Base-by-base conservation (phyloP, 164 flowering plant genomes). In the Magnolia changhungtana region DNA sequence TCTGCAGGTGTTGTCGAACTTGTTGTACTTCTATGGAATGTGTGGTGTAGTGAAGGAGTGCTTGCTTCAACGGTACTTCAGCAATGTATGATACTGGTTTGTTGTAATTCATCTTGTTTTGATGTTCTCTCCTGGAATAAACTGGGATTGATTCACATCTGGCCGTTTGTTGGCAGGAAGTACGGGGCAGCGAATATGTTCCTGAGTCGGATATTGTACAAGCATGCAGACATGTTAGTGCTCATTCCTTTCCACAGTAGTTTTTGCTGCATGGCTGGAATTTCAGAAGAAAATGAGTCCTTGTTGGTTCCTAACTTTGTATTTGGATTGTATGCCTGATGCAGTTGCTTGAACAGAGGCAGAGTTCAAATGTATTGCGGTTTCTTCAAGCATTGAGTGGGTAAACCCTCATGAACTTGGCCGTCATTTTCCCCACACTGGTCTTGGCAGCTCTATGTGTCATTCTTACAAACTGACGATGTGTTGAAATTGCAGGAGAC, bases 1-100 rank as follows among this genome's bases (percentile, higher is more conserved):
- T 59, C 3, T 75, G 81, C 90, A 95, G 98, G 86, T 95, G 16
- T 76, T 93, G 89, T 87, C 90, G 52, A 93, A 95, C 83, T 85
- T 93, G 74, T 87, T 95, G 2, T 93, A 95, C 78, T 95, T 76
- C 80, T 95, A 91, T 83, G 98, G 97, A 67, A 95, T 90, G 90
- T 93, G 95, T 84, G 87, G 90, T 37, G 72, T 95, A 81, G 75
- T 91, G 80, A 92, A 95, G 80, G 97, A 93, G 74, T 78, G 80
- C 69, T 80, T 95, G 81, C 92, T 93, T 65, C 88, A 88, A 71
- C 86, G 98, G 29, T 95, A 93, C 75, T 95, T 93, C 84, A 90
- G 98, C 85, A 90, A 90, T 95, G 97, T 96, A 83, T 23, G 55
- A 11, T 68, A 20, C 52, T 77, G 6, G 7, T 67, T 24, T 27